Percentiles rank a stretch among this genome's conserved stretches.
These are phyloP conservation scores for Creolimax fragrantissima DNA, from an alignment of 78 protist genomes.

Conservation along the genomic window DNA sequence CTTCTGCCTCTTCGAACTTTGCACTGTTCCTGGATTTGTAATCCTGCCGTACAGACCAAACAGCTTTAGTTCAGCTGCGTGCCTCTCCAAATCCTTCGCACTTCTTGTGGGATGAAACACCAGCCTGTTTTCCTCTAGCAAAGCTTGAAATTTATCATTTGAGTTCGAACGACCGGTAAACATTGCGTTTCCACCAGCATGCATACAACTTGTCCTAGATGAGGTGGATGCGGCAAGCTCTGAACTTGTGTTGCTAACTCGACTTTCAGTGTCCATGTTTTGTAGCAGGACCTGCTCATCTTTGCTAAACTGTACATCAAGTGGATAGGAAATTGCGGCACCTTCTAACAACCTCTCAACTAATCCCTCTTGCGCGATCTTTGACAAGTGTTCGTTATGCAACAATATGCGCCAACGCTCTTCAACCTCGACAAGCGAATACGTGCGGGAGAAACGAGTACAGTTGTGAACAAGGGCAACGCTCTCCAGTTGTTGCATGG, in stretches of 20 bases:
- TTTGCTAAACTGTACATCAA: no score
- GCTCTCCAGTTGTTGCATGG: background rate
- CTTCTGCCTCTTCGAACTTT: no score
- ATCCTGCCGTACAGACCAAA: background rate
- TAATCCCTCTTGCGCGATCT: no score
- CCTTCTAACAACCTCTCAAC: no score
- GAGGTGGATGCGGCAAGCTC: background rate
- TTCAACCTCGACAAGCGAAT: background rate
- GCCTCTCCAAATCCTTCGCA: background rate
- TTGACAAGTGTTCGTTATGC: no score
- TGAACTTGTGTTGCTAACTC: background rate
- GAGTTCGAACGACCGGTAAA: background rate
- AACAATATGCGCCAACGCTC: background rate
- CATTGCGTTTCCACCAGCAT: background rate
- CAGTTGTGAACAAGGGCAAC: background rate
- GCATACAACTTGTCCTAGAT: background rate
- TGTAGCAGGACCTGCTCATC: background rate
- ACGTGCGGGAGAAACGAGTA: background rate
- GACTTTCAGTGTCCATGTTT: background rate
- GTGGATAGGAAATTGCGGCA: no score
- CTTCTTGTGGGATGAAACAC: background rate
- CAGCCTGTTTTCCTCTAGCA: background rate
- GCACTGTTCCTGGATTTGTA: no score
- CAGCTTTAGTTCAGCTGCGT: background rate
- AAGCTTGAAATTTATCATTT: background rate